Evolutionary conservation across 192 early-diverging fungal genomes (phyloP).

Genomic region (Fimicolochytrium jonesii): DNA sequence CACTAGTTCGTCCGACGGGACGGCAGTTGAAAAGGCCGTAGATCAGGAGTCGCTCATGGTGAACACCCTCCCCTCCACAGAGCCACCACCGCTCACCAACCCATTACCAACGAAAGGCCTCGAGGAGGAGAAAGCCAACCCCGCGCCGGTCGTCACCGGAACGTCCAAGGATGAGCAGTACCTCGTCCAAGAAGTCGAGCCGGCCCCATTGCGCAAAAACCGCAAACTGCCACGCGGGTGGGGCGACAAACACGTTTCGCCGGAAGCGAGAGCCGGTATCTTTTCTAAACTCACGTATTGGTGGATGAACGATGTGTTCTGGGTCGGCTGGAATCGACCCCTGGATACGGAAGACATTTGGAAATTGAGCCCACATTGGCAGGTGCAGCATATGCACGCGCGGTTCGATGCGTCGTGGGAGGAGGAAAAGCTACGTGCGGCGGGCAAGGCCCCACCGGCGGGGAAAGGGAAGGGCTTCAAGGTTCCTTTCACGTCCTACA

Average conservation of each 20-base stretch:
- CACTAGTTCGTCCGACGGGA: neutral
- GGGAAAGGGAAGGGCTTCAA: no score
- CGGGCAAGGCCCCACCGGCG: no score
- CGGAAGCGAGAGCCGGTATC: conserved; percentile 19
- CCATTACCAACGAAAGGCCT: no score
- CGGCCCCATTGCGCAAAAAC: conserved; percentile 16
- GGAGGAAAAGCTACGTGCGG: no score
- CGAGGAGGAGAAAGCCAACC: neutral
- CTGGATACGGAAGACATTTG: conserved; percentile 61
- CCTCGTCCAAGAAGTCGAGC: neutral
- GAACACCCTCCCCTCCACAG: no score
- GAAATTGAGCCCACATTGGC: conserved; percentile 26
- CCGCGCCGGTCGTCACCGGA: no score
- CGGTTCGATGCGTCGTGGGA: conserved; percentile 37
- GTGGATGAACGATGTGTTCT: conserved; percentile 60
- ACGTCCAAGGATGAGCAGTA: neutral
- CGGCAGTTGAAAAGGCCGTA: neutral
- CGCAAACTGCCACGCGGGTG: conserved; percentile 11
- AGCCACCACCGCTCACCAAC: no score
- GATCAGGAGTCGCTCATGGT: neutral
- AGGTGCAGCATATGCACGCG: conserved; percentile 28
- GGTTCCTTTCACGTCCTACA: no score
- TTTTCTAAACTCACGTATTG: conserved; percentile 36
- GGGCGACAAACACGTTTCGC: conserved; percentile 1
- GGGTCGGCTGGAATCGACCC: conserved; percentile 46